Percentiles rank a stretch among this genome's conserved stretches.
Evolutionary conservation across 257 asterid species (phyloP).

Genomic region (Solanum paucissectum): DNA sequence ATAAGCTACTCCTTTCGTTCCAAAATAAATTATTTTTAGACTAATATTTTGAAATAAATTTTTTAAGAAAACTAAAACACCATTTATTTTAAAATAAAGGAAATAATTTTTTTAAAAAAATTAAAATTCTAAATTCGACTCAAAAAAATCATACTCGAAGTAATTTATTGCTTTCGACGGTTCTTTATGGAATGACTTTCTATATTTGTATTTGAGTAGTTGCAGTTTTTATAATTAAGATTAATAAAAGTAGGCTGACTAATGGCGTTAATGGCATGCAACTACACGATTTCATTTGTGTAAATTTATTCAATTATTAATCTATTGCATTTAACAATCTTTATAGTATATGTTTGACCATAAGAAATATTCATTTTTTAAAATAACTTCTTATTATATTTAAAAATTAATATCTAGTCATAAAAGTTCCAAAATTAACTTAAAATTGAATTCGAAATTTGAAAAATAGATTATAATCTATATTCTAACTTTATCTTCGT

Average conservation of each 20-base stretch:
- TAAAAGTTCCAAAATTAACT: too few relatives aligned
- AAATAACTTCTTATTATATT: background rate
- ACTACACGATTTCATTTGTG: background rate
- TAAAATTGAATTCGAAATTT: background rate
- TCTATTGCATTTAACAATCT: background rate
- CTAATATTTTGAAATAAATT: too few relatives aligned
- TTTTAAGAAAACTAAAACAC: background rate
- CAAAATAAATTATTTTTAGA: too few relatives aligned
- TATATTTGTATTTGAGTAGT: background rate
- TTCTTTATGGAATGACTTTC: background rate
- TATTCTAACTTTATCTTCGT: background rate
- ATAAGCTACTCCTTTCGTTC: background rate
- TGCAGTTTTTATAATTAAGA: background rate
- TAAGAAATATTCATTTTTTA: background rate
- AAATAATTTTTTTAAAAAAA: background rate
- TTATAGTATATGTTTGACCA: background rate
- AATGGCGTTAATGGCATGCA: background rate
- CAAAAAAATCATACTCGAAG: background rate
- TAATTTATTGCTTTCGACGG: background rate
- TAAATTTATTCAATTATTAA: background rate
- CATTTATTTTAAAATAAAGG: too few relatives aligned
- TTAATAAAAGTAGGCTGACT: background rate
- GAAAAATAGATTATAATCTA: too few relatives aligned
- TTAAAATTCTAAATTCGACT: background rate
- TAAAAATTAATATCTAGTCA: too few relatives aligned